Evolutionary conservation across 306 rosid species (phyloP).

Genomic region (Bauhinia variegata): DNA sequence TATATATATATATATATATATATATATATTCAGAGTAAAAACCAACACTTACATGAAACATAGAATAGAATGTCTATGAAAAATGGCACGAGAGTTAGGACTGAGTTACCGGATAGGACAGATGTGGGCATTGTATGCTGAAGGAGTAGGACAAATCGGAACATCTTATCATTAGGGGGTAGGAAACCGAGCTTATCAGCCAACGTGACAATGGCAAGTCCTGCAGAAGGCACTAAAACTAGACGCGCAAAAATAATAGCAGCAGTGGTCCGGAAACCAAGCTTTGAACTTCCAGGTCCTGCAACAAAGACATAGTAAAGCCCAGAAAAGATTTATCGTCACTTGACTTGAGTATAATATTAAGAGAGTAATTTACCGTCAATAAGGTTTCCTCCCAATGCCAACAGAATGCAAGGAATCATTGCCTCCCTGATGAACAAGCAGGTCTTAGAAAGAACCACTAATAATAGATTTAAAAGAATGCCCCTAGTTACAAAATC

Average conservation of each 20-base stretch:
- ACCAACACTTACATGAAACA: not conserved
- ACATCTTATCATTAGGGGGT: slow-evolving; percentile 84
- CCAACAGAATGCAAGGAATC: slow-evolving; percentile 99
- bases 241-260: slow-evolving; percentile 80
- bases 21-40: not conserved
- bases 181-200: slow-evolving; percentile 98
- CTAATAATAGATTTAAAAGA: slow-evolving; percentile 20
- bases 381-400: slow-evolving; percentile 93
- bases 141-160: slow-evolving; percentile 85
- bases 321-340: slow-evolving; percentile 14
- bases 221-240: slow-evolving; percentile 86
- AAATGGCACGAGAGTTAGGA: slow-evolving; percentile 15
- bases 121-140: slow-evolving; percentile 99
- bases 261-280: slow-evolving; percentile 82
- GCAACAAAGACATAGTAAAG: slow-evolving; percentile 35
- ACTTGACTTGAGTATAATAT: not conserved
- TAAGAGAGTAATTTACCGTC: slow-evolving; percentile 66
- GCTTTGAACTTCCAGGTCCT: slow-evolving; percentile 99
- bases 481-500: not conserved
- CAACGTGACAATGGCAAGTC: slow-evolving; percentile 82
- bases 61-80: slow-evolving; percentile 6
- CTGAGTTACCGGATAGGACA: slow-evolving; percentile 75
- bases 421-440: slow-evolving; percentile 87
- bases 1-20: too few relatives aligned
- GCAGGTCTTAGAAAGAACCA: slow-evolving; percentile 33